These are phyloP conservation scores for Sanghuangporus weigelae DNA, from an alignment of 1,284 basidiomycete species.

Conservation along the genomic window DNA sequence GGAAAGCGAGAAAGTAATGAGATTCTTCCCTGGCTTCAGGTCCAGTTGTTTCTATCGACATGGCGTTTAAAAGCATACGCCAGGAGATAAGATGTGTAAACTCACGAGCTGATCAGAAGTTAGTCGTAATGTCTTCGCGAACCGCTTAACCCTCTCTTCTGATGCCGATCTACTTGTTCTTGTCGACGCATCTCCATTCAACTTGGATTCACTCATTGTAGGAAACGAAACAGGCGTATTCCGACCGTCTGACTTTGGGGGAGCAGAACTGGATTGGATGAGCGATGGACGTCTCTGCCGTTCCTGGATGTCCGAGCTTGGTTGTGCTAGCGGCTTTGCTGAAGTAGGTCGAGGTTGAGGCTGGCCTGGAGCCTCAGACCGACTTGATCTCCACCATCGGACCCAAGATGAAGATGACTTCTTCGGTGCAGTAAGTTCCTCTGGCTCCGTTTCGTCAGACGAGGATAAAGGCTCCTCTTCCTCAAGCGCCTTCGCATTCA, in stretches of 20 bases:
- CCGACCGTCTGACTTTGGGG: constrained; percentile 17
- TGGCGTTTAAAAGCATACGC: neutral
- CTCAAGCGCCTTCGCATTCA: constrained; percentile 28
- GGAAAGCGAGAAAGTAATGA: constrained; percentile 94
- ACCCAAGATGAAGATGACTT: constrained; percentile 67
- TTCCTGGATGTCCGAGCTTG: neutral
- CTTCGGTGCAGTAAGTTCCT: constrained; percentile 35
- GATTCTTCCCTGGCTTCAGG: constrained; percentile 86
- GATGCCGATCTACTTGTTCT: neutral
- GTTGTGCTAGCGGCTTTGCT: neutral
- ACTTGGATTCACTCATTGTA: constrained; percentile 18
- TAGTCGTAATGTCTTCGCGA: constrained; percentile 88
- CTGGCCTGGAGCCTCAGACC: constrained; percentile 30
- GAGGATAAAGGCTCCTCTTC: constrained; percentile 31
- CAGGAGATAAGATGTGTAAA: constrained; percentile 8
- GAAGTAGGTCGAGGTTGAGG: neutral
- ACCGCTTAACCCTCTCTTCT: constrained; percentile 44
- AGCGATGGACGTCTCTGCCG: constrained; percentile 10
- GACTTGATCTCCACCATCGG: constrained; percentile 69
- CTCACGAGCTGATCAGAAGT: constrained; percentile 78
- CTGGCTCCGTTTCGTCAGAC: constrained; percentile 26
- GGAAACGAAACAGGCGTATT: constrained; percentile 21
- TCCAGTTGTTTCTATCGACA: constrained; percentile 72
- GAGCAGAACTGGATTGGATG: constrained; percentile 16
- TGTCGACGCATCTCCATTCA: neutral